Evolutionary conservation across 176 grass and related monocot species (phyloP).

Genomic region (barley (Hordeum vulgare)): DNA sequence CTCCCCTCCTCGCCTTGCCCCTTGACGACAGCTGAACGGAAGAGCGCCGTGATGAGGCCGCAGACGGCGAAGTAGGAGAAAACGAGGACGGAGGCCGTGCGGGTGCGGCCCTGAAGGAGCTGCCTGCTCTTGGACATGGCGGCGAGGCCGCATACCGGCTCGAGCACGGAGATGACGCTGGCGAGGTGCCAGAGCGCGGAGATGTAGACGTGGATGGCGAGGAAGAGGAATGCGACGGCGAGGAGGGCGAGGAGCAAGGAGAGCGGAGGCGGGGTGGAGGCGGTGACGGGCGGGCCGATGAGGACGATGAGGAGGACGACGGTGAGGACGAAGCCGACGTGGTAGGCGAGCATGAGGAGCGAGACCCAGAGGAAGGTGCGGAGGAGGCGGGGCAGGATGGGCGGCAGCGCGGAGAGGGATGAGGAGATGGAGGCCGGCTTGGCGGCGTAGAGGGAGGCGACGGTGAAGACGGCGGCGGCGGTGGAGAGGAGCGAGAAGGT

Average conservation of each 20-base stretch:
- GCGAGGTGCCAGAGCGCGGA: conserved; percentile 96
- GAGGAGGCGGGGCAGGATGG: conserved; percentile 72
- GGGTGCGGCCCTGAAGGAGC: conserved; percentile 52
- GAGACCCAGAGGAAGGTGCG: conserved; percentile 85
- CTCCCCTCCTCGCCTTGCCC: conserved; percentile 64
- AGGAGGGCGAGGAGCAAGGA: conserved; percentile 32
- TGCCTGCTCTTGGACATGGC: conserved; percentile 85
- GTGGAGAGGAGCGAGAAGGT: conserved; percentile 96
- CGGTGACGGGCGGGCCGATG: not conserved
- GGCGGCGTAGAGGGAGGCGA: conserved; percentile 89
- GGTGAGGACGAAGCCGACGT: conserved; percentile 46
- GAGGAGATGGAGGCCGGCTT: conserved; percentile 66
- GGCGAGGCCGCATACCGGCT: conserved; percentile 74
- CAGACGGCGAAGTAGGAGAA: conserved; percentile 61
- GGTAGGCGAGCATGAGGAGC: conserved; percentile 73
- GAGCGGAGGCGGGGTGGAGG: conserved; percentile 1
- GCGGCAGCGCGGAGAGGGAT: conserved; percentile 57
- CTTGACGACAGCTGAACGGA: conserved; percentile 84
- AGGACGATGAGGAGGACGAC: conserved; percentile 42
- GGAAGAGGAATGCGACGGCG: conserved; percentile 44
- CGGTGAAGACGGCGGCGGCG: conserved; percentile 82
- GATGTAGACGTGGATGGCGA: conserved; percentile 87
- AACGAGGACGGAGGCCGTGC: conserved; percentile 57
- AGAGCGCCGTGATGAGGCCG: conserved; percentile 47
- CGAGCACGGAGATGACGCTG: conserved; percentile 89